Evolutionary conservation across 768 basidiomycete species (phyloP).

Genomic region (Tricholoma matsutake): DNA sequence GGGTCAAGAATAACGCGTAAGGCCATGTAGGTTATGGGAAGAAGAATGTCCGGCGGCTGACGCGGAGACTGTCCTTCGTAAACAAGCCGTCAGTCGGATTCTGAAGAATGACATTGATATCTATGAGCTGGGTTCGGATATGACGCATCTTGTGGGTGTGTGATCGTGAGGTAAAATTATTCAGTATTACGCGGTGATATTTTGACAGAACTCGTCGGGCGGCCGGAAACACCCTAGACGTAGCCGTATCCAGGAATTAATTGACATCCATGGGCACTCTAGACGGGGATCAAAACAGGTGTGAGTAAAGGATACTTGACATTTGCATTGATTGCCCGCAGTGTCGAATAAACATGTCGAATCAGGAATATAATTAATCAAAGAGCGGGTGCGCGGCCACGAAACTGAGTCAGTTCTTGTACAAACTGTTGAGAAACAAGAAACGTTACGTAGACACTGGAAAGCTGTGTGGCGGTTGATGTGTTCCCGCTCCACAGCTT

Average conservation of each 20-base stretch:
- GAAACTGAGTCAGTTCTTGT: conserved; percentile 13
- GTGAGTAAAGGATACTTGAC: neutral
- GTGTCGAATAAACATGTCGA: neutral
- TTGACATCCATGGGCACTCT: neutral
- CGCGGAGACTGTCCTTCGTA: neutral
- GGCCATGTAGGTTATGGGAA: neutral
- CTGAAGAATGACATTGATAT: neutral
- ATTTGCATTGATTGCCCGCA: neutral
- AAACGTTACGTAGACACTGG: neutral
- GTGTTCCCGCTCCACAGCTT: too few species aligned
- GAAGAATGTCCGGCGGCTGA: neutral
- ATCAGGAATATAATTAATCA: conserved; percentile 12
- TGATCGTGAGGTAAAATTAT: neutral
- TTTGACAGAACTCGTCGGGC: neutral
- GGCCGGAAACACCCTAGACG: neutral
- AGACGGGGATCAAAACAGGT: neutral
- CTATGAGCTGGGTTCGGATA: neutral
- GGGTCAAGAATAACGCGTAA: conserved; percentile 19
- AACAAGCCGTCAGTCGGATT: neutral
- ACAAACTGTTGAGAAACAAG: neutral
- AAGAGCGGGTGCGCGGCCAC: conserved; percentile 8
- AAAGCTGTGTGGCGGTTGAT: too few species aligned
- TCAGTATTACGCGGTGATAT: neutral
- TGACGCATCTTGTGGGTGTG: neutral
- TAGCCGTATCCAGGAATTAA: neutral